A percentile compares a stretch with the other conserved stretches of the same genome.
These are phyloP conservation scores for Geosmithia putterillii DNA, from an alignment of 2,329 filamentous ascomycete species.

Conservation along the genomic window DNA sequence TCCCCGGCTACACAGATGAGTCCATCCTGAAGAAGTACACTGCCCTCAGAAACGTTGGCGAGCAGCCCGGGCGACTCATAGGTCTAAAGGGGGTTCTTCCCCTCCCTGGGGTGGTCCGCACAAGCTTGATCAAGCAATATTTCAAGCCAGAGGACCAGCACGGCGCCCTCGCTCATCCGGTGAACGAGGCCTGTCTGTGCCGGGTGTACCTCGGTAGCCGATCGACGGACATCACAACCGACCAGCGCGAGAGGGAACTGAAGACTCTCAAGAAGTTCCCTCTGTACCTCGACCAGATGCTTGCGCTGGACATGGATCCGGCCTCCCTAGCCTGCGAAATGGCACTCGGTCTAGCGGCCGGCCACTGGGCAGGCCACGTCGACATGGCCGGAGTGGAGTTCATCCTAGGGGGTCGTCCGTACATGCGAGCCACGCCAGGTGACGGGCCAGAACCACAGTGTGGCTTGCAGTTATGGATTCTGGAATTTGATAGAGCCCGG, in stretches of 20 bases:
- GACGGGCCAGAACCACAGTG: not conserved
- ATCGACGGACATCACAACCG: not conserved
- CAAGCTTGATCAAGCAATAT: conserved; percentile 2
- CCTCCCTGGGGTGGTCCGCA: conserved; percentile 1
- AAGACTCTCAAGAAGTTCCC: conserved; percentile 2
- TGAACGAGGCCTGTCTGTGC: conserved; percentile 2
- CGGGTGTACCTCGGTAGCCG: conserved; percentile 1
- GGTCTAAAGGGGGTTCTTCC: conserved; percentile 3
- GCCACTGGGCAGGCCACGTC: not conserved
- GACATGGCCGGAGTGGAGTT: conserved; percentile 1
- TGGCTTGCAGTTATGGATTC: conserved; percentile 2
- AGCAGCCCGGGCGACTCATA: conserved; percentile 1
- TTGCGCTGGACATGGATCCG: conserved; percentile 2
- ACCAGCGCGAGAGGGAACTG: not conserved
- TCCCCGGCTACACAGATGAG: not conserved
- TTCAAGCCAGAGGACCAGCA: conserved; percentile 1
- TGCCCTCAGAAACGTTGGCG: not conserved
- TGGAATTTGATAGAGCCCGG: conserved; percentile 2
- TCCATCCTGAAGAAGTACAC: not conserved
- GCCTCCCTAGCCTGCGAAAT: conserved; percentile 2
- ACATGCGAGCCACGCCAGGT: not conserved
- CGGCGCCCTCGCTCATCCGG: conserved; percentile 1
- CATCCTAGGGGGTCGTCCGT: conserved; percentile 1
- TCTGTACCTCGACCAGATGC: conserved; percentile 3
- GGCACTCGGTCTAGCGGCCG: conserved; percentile 2